Evolutionary conservation across 2,329 filamentous ascomycete genomes (phyloP).

Genomic region (Aspergillus sp.): DNA sequence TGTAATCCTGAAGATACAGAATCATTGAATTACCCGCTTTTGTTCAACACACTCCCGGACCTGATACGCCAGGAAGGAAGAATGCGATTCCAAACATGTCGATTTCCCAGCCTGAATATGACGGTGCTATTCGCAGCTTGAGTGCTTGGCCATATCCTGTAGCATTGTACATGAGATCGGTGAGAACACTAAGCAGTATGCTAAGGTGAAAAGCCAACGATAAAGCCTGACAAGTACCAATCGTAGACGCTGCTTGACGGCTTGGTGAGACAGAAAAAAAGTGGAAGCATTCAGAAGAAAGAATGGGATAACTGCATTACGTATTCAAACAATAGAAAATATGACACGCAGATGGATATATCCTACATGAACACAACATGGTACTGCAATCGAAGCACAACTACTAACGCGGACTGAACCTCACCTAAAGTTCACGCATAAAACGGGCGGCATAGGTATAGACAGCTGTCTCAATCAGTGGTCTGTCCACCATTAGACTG

Average conservation of each 20-base stretch:
- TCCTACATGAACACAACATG: background rate
- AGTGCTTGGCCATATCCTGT: background rate
- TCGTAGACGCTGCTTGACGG: background rate
- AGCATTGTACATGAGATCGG: background rate
- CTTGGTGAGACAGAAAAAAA: background rate
- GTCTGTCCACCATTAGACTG: conserved; percentile 1
- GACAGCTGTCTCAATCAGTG: background rate
- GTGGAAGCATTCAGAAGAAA: background rate
- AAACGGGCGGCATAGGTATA: background rate
- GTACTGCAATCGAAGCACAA: background rate
- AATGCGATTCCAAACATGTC: too few species aligned
- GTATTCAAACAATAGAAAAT: background rate
- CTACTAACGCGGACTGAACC: background rate
- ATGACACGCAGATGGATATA: background rate
- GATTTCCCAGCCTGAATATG: too few species aligned
- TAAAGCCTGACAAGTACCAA: background rate
- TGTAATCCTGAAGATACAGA: too few species aligned
- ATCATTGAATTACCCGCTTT: too few species aligned
- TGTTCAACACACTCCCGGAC: too few species aligned
- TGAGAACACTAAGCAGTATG: background rate
- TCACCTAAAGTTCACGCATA: background rate
- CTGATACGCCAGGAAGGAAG: too few species aligned
- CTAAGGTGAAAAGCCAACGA: background rate
- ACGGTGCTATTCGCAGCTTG: background rate
- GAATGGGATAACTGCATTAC: background rate